Evolutionary conservation across 306 rosid genomes (phyloP).

Genomic region (Erythrophleum fordii): DNA sequence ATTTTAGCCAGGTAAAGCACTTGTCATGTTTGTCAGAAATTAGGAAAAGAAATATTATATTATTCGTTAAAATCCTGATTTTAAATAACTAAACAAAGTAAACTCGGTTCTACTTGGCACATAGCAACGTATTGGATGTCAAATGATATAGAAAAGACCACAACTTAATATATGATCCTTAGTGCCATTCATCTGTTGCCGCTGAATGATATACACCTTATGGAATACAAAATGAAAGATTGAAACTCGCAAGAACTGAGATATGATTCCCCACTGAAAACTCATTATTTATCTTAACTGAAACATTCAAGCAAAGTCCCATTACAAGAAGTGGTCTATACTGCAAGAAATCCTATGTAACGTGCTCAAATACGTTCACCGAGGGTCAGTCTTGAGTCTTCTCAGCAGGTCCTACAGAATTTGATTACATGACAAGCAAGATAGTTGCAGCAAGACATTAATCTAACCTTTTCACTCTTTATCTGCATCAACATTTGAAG

Average conservation of each 20-base stretch:
- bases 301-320: constrained; percentile 33
- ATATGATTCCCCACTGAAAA: constrained; percentile 28
- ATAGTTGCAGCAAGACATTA: not conserved
- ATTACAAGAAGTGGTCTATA: constrained; percentile 33
- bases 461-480: constrained; percentile 39
- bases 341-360: constrained; percentile 29
- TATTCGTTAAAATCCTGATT: too few relatives aligned
- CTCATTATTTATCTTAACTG: constrained; percentile 30
- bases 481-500: constrained; percentile 47
- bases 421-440: constrained; percentile 7
- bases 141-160: not conserved
- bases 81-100: too few relatives aligned
- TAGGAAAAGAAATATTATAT: too few relatives aligned
- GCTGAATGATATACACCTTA: constrained; percentile 33
- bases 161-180: constrained; percentile 1
- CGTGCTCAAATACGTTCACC: constrained; percentile 22
- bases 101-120: not conserved
- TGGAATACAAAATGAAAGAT: constrained; percentile 16
- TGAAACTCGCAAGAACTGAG: constrained; percentile 20
- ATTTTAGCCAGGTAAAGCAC: too few relatives aligned
- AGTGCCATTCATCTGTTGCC: not conserved
- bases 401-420: constrained; percentile 22
- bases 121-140: not conserved
- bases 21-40: too few relatives aligned
- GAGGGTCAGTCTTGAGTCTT: constrained; percentile 4